Conservation (phyloP, 441 rosid genomes). For the Omphalea diandra region DNA sequence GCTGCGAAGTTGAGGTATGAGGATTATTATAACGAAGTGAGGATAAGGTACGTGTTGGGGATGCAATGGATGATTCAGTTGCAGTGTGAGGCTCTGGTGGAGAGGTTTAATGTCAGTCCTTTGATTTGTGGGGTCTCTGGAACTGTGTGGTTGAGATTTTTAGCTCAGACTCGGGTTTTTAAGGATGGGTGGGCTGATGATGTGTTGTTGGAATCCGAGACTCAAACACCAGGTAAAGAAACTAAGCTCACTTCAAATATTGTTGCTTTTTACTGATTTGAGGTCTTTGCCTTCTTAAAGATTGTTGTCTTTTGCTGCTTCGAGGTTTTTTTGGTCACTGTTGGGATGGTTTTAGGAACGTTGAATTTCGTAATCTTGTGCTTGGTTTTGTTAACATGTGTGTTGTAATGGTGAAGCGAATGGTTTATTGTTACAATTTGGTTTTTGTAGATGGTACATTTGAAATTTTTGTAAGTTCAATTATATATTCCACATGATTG, state of each 20-base stretch:
- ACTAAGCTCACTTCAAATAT: not conserved
- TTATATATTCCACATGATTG: no score
- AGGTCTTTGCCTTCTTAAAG: no score
- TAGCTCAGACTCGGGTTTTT: slow-evolving; percentile 47
- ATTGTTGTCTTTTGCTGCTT: no score
- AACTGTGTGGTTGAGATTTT: slow-evolving; percentile 53
- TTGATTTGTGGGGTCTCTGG: slow-evolving; percentile 60
- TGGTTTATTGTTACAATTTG: not conserved
- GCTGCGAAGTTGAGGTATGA: slow-evolving; percentile 34
- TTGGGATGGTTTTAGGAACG: not conserved
- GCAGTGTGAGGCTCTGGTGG: slow-evolving; percentile 69
- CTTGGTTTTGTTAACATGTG: not conserved
- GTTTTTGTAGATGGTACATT: not conserved
- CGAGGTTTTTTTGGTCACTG: not conserved
- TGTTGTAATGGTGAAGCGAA: not conserved
- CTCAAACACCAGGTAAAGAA: slow-evolving; percentile 36
- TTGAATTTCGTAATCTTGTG: not conserved
- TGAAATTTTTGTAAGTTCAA: not conserved
- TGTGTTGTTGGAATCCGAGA: slow-evolving; percentile 51
- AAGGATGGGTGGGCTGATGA: slow-evolving; percentile 64
- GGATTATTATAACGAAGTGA: slow-evolving; percentile 62
- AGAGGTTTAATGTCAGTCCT: slow-evolving; percentile 50
- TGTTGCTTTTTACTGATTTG: no score
- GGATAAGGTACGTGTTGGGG: slow-evolving; percentile 64
- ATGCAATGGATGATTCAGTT: slow-evolving; percentile 61